These are phyloP conservation scores for Heliamphora ciliata DNA, from an alignment of 179 eudicot species.

Conservation along the genomic window DNA sequence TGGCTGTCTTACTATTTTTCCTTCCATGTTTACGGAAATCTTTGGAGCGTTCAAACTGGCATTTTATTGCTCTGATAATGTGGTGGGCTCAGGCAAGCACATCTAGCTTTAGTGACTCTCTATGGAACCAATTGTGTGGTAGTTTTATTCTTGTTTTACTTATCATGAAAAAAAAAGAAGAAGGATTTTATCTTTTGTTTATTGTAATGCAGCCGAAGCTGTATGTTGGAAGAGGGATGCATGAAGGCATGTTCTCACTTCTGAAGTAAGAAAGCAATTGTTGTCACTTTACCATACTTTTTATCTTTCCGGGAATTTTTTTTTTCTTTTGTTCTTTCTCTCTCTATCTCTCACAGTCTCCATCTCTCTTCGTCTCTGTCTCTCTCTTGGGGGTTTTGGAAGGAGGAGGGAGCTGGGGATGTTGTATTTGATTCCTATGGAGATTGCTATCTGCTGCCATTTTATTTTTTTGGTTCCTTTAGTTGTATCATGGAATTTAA, in stretches of 20 bases:
- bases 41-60: conserved; percentile 81
- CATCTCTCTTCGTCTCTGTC: background rate
- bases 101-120: conserved; percentile 3
- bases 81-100: conserved; percentile 99
- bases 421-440: conserved; percentile 4
- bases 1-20: conserved; percentile 65
- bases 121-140: background rate
- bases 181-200: conserved; percentile 9
- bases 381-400: background rate
- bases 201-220: conserved; percentile 73
- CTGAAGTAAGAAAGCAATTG: conserved; percentile 57
- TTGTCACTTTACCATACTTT: background rate
- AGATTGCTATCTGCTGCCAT: background rate
- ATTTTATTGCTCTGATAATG: conserved; percentile 52
- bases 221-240: conserved; percentile 98
- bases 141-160: background rate
- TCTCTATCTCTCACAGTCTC: background rate
- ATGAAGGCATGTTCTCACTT: conserved; percentile 83
- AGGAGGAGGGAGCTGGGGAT: background rate
- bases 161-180: background rate
- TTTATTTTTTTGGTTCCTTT: background rate
- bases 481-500: background rate
- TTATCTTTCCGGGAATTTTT: background rate
- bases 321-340: background rate
- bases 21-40: conserved; percentile 62